phyloP scores from a whole-genome alignment of 2,329 filamentous ascomycete genomes.

The Fusarium sambucinum region DNA sequence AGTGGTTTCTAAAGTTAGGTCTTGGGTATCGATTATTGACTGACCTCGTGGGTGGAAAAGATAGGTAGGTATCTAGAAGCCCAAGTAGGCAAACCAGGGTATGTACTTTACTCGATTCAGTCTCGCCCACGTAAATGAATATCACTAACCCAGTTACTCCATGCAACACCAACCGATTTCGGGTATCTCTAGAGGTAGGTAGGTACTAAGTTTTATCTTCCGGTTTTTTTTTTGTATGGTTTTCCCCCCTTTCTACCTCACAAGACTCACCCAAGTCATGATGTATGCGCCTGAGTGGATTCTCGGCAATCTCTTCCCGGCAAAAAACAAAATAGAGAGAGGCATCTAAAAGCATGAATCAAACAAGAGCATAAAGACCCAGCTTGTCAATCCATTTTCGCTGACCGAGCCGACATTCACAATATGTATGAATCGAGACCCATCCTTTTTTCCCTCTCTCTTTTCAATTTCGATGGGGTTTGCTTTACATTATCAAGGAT shows the following conservation, averaged over 20 bases:
- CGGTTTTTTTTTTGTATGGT: background rate
- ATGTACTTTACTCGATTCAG: conserved; percentile 35
- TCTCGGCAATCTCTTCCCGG: conserved; percentile 43
- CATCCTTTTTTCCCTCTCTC: background rate
- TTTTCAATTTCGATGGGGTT: conserved; percentile 4
- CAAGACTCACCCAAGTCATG: background rate
- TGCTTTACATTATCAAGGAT: background rate
- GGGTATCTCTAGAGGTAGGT: background rate
- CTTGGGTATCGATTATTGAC: background rate
- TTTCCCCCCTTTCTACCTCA: background rate
- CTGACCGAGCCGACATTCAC: conserved; percentile 39
- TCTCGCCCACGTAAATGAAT: conserved; percentile 28
- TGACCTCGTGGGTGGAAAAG: conserved; percentile 38
- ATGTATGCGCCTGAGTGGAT: conserved; percentile 21
- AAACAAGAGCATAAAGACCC: conserved; percentile 1
- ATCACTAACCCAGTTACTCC: conserved; percentile 7
- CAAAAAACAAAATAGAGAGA: conserved; percentile 18
- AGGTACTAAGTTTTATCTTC: background rate
- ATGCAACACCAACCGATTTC: conserved; percentile 29
- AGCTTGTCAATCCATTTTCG: conserved; percentile 34
- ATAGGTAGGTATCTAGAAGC: conserved; percentile 14
- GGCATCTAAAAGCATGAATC: conserved; percentile 23
- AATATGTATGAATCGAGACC: conserved; percentile 23
- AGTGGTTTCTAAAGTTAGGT: conserved; percentile 1
- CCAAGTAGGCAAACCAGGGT: conserved; percentile 6